phyloP scores from a whole-genome alignment of 768 basidiomycete species.

The Trametes punicea region DNA sequence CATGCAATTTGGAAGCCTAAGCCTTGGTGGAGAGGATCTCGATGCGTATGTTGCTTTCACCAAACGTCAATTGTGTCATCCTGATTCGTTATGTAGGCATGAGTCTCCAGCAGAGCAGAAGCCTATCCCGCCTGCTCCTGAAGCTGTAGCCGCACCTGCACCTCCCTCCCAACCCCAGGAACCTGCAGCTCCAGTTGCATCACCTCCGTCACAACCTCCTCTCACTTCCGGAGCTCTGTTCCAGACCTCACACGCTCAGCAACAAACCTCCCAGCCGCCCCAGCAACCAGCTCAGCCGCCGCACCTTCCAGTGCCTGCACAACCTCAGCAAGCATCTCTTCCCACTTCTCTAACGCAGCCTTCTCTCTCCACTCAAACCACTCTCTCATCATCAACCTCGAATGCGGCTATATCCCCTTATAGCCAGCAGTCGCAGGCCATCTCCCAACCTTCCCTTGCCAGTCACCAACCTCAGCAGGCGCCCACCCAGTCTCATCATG shows the following conservation, averaged over 20 bases:
- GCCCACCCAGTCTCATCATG: slow-evolving; percentile 33
- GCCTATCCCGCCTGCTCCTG: slow-evolving; percentile 29
- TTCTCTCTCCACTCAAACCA: slow-evolving; percentile 25
- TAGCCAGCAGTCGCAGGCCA: slow-evolving; percentile 28
- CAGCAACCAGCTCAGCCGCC: slow-evolving; percentile 32
- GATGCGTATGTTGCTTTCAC: slow-evolving; percentile 46
- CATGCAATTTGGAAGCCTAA: slow-evolving; percentile 88
- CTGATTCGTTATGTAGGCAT: slow-evolving; percentile 24
- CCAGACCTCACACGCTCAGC: slow-evolving; percentile 18
- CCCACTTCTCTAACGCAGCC: slow-evolving; percentile 28
- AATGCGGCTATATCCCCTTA: slow-evolving; percentile 32
- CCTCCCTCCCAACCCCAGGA: slow-evolving; percentile 14
- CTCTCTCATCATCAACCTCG: slow-evolving; percentile 28
- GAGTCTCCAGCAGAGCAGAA: slow-evolving; percentile 28
- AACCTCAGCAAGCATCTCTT: slow-evolving; percentile 20
- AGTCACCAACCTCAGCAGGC: slow-evolving; percentile 23
- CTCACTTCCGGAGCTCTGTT: slow-evolving; percentile 20
- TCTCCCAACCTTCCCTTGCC: slow-evolving; percentile 23
- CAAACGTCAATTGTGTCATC: neutral
- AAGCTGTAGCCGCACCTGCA: slow-evolving; percentile 21
- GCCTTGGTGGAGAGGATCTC: slow-evolving; percentile 63
- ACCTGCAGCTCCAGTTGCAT: slow-evolving; percentile 15
- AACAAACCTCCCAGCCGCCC: slow-evolving; percentile 26
- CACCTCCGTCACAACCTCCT: slow-evolving; percentile 36
- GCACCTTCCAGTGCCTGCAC: slow-evolving; percentile 19